phyloP scores from a whole-genome alignment of 257 asterid genomes.

The Lantana camara region DNA sequence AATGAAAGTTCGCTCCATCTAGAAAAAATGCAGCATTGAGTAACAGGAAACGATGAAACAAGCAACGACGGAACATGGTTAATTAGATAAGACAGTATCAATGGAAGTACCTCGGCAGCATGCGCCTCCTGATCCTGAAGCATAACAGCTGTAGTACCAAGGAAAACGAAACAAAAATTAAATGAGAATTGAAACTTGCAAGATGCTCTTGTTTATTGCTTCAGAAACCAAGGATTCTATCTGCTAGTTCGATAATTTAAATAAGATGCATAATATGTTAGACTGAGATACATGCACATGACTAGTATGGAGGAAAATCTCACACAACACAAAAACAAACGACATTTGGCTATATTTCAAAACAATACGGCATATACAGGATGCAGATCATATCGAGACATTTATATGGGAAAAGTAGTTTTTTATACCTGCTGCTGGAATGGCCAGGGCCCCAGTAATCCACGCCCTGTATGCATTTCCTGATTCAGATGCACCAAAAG shows the following conservation, averaged over 20 bases:
- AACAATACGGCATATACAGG: conserved; percentile 17
- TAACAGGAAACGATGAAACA: conserved; percentile 18
- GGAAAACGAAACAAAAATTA: conserved; percentile 14
- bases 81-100: conserved; percentile 14
- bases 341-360: background rate
- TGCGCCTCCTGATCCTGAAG: conserved; percentile 86
- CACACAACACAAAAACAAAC: background rate
- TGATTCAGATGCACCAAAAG: conserved; percentile 58
- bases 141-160: conserved; percentile 63
- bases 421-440: conserved; percentile 90
- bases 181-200: conserved; percentile 18
- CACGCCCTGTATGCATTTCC: conserved; percentile 66
- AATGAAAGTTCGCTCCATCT: conserved; percentile 93
- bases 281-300: background rate
- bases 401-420: background rate
- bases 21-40: conserved; percentile 28
- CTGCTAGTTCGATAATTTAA: conserved; percentile 5
- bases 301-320: background rate
- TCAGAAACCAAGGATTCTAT: conserved; percentile 10
- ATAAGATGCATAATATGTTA: background rate
- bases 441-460: conserved; percentile 74
- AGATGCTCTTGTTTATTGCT: background rate
- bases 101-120: conserved; percentile 78
- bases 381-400: conserved; percentile 11
- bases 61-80: background rate